phyloP scores from a whole-genome alignment of 768 basidiomycete species.

The Omphalotus guepiniiformis region DNA sequence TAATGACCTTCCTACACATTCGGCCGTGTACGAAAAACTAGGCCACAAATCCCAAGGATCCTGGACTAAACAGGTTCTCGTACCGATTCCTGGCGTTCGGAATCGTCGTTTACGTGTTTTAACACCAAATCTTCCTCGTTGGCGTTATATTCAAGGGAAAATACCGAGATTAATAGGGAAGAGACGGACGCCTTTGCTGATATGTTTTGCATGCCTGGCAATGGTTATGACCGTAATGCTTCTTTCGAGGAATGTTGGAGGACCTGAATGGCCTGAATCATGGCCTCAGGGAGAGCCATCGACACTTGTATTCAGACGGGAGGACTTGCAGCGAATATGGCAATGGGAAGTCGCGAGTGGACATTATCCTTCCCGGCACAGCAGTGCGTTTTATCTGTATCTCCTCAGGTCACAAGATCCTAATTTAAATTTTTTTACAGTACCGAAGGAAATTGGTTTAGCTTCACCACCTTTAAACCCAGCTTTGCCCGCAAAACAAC shows the following conservation, averaged over 20 bases:
- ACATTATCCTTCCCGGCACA: conserved; percentile 57
- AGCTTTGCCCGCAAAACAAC: conserved; percentile 51
- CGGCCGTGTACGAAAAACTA: conserved; percentile 8
- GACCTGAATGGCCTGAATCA: conserved; percentile 28
- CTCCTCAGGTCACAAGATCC: neutral
- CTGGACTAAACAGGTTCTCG: conserved; percentile 35
- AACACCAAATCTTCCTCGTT: conserved; percentile 25
- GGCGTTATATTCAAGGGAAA: conserved; percentile 9
- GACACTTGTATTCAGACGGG: conserved; percentile 46
- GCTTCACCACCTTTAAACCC: conserved; percentile 58
- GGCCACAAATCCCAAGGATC: conserved; percentile 14
- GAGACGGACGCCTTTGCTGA: conserved; percentile 31
- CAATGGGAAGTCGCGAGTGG: conserved; percentile 68
- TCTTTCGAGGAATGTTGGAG: conserved; percentile 29
- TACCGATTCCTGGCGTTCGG: conserved; percentile 34
- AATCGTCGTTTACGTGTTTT: conserved; percentile 36
- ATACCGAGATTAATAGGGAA: conserved; percentile 31
- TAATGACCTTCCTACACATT: conserved; percentile 7
- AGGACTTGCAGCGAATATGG: conserved; percentile 63
- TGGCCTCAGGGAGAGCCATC: conserved; percentile 26
- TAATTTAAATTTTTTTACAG: conserved; percentile 27
- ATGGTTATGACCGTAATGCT: conserved; percentile 28
- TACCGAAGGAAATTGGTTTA: conserved; percentile 61
- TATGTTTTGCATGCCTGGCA: conserved; percentile 30
- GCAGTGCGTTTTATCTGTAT: conserved; percentile 33